Base-by-base conservation (phyloP, 805 yeast species). In the Komagataella populi region DNA sequence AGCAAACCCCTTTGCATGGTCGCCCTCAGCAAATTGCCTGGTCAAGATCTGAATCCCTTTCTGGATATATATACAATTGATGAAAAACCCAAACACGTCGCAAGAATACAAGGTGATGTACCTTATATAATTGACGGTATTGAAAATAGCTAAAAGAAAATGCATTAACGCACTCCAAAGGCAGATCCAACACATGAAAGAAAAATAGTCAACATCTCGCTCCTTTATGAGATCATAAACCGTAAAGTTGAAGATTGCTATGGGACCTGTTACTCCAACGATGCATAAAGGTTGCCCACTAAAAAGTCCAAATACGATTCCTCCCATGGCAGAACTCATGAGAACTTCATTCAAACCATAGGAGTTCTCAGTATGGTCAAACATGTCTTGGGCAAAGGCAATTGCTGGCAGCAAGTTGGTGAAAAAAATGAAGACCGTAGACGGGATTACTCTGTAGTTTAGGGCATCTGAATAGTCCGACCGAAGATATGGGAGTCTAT, bases 211-310 rank as follows among this genome's bases (percentile, higher is more conserved):
- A 0, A 75, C 69, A 6, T 73, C 74, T 53, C 74, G 62, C 0
- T 86, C 82, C 20, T 62, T 67, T 44, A 87, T 74, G 49, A 87
- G 73, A 54, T 83, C 84, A 61, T 83, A 87, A 0, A 93, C 90
- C 0, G 98, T 93, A 60, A 88, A 89, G 60, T 87, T 87, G 73
- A 93, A 91, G 54, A 91, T 90, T 1, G 95, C 70, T 14, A 93
- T 83, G 0, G 99, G 99, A 0, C 98, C 99, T 0, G 98, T 93
- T 4, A 91, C 97, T 3, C 99, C 99, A 6, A 93, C 98, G 23
- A 91, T 86, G 59, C 96, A 87, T 23, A 93, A 66, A 0, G 99
- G 99, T 59, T 90, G 96, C 0, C 97, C 98, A 0, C 85, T 74
- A 52, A 90, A 70, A 5, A 86, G 57, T 0, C 98, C 96, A 69